Percentiles rank a stretch among this genome's conserved stretches.
These are phyloP conservation scores for Zymoseptoria ardabiliae DNA, from an alignment of 2,329 filamentous ascomycete genomes.

Conservation along the genomic window DNA sequence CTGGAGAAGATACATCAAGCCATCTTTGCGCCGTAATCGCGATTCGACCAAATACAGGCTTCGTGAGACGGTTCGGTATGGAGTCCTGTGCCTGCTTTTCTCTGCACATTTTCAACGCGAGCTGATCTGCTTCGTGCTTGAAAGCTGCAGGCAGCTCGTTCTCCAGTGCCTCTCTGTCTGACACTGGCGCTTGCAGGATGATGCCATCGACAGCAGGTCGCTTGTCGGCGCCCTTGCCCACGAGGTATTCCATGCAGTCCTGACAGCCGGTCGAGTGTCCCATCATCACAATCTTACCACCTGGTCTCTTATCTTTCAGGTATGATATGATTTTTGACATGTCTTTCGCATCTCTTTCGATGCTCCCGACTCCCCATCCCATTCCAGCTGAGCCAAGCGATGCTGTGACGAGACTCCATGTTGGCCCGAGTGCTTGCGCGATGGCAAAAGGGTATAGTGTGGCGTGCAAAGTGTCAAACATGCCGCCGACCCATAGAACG, in stretches of 20 bases:
- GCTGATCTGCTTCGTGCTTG: slow-evolving; percentile 34
- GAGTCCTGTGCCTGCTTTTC: slow-evolving; percentile 42
- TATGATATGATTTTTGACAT: slow-evolving; percentile 47
- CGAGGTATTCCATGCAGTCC: slow-evolving; percentile 58
- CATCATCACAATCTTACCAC: slow-evolving; percentile 56
- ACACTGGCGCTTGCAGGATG: slow-evolving; percentile 73
- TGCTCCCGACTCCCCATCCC: slow-evolving; percentile 48
- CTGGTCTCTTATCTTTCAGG: slow-evolving; percentile 36
- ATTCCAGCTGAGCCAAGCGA: slow-evolving; percentile 43
- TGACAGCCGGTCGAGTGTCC: slow-evolving; percentile 65
- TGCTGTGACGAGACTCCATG: slow-evolving; percentile 45
- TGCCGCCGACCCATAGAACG: slow-evolving; percentile 62
- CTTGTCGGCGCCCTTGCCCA: slow-evolving; percentile 25
- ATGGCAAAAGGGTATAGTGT: slow-evolving; percentile 51
- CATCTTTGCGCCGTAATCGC: slow-evolving; percentile 53
- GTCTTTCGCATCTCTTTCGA: slow-evolving; percentile 49
- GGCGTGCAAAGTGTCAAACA: slow-evolving; percentile 62
- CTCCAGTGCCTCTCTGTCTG: slow-evolving; percentile 61
- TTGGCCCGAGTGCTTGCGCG: slow-evolving; percentile 40
- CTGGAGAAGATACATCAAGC: slow-evolving; percentile 50
- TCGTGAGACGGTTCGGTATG: slow-evolving; percentile 39
- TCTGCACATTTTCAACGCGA: slow-evolving; percentile 45
- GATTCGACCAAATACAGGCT: slow-evolving; percentile 24
- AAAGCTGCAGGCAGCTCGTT: slow-evolving; percentile 38
- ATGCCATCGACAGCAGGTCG: slow-evolving; percentile 60